phyloP scores from a whole-genome alignment of 73 alveolate species.

The Vitrella brassicaformis region DNA sequence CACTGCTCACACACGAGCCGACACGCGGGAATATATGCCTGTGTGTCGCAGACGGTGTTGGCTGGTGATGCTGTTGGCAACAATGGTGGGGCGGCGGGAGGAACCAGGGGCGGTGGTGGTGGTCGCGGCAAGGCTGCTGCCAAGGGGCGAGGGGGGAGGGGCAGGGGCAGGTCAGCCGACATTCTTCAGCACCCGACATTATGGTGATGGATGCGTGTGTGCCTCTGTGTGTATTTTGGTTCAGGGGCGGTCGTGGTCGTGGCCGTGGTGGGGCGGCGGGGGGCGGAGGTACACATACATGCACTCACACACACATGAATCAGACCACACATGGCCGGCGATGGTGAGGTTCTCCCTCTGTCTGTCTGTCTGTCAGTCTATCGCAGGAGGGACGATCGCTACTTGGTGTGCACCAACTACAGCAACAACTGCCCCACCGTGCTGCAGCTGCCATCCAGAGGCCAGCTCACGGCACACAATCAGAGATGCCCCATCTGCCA shows the following conservation, averaged over 20 bases:
- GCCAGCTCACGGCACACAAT: neutral
- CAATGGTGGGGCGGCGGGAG: no score
- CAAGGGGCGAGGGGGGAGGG: conserved; percentile 2
- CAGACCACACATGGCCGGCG: no score
- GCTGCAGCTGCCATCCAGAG: neutral
- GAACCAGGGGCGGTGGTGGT: no score
- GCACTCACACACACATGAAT: neutral
- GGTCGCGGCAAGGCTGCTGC: neutral
- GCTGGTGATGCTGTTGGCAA: no score
- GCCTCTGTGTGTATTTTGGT: no score
- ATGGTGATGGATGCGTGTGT: no score
- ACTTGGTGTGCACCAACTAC: neutral
- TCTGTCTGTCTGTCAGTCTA: neutral
- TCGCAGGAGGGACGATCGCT: neutral
- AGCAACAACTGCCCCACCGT: neutral
- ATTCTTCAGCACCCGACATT: no score
- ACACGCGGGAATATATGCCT: no score
- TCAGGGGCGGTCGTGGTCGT: no score
- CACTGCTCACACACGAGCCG: no score
- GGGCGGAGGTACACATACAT: neutral
- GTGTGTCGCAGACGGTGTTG: no score
- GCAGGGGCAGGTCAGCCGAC: no score
- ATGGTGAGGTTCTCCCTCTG: conserved; percentile 8
- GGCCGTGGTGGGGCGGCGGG: neutral
- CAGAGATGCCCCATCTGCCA: conserved; percentile 26